Percentiles rank a stretch among this genome's conserved stretches.
These are phyloP conservation scores for Ascochyta clinopodiicola DNA, from an alignment of 2,329 filamentous ascomycete genomes.

Conservation along the genomic window DNA sequence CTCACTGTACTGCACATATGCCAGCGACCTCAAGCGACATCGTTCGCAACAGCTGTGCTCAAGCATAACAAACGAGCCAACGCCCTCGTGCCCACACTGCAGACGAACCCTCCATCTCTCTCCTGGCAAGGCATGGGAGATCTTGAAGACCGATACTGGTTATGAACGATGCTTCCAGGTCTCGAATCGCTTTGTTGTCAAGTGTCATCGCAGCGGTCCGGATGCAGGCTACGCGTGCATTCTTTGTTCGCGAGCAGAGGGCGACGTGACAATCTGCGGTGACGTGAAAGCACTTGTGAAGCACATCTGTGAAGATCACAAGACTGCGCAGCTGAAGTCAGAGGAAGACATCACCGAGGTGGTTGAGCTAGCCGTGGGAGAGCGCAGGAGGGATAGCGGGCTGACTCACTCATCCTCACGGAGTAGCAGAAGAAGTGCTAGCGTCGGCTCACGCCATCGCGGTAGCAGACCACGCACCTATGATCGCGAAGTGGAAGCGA, in stretches of 20 bases:
- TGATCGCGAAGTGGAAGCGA: conserved; percentile 37
- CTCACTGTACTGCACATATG: conserved; percentile 41
- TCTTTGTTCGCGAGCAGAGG: conserved; percentile 35
- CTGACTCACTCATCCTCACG: conserved; percentile 24
- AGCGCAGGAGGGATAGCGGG: conserved; percentile 37
- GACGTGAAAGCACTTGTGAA: conserved; percentile 46
- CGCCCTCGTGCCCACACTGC: conserved; percentile 44
- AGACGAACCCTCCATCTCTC: conserved; percentile 39
- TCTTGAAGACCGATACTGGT: conserved; percentile 40
- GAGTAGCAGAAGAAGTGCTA: conserved; percentile 36
- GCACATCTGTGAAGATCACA: conserved; percentile 46
- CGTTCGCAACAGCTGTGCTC: conserved; percentile 34
- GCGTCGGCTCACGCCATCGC: conserved; percentile 29
- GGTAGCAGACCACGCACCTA: conserved; percentile 22
- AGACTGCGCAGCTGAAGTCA: conserved; percentile 35
- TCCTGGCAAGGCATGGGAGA: conserved; percentile 45
- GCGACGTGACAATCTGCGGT: conserved; percentile 43
- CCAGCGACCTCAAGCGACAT: conserved; percentile 40
- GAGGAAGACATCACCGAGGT: conserved; percentile 45
- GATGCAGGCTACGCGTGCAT: conserved; percentile 46
- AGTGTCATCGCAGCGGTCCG: conserved; percentile 41
- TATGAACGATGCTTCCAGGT: conserved; percentile 43
- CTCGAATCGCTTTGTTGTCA: conserved; percentile 46
- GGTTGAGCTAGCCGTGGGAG: conserved; percentile 27
- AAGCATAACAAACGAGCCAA: conserved; percentile 31